Conservation (phyloP, 1,139 yeast genomes). For the Suhomyces anneliseae region DNA sequence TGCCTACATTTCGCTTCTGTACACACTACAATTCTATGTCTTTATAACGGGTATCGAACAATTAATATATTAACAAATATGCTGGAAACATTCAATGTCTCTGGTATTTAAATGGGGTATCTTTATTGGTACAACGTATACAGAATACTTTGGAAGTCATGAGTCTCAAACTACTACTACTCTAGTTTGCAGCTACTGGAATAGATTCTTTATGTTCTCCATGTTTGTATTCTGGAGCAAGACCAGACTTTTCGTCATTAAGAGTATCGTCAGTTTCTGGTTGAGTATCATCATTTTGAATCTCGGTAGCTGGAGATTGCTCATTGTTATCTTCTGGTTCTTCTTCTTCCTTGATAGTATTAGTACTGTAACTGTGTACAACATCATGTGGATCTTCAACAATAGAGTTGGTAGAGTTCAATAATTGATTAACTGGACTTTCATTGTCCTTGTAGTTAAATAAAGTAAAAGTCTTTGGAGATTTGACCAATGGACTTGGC, state of each 20-base stretch:
- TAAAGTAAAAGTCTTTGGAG: conserved; percentile 46
- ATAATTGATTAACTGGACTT: conserved; percentile 41
- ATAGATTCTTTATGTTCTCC: background rate
- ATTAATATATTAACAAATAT: conserved; percentile 5
- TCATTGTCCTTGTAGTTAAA: conserved; percentile 39
- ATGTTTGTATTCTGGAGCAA: background rate
- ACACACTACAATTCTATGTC: background rate
- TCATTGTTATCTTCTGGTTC: conserved; percentile 32
- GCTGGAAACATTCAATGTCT: conserved; percentile 5
- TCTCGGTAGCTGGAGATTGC: background rate
- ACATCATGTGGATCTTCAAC: conserved; percentile 18
- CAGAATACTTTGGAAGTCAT: too few species aligned
- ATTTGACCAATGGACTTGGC: conserved; percentile 36
- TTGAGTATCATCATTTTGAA: background rate
- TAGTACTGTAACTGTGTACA: conserved; percentile 32
- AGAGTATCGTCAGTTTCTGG: background rate
- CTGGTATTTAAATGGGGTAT: background rate
- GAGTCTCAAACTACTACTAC: background rate
- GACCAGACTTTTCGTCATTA: background rate
- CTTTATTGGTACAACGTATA: too few species aligned
- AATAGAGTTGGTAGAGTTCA: conserved; percentile 24
- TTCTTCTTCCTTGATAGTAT: conserved; percentile 43
- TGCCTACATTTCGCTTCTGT: too few species aligned
- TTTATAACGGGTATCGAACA: background rate
- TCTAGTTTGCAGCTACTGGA: background rate